Conservation (phyloP, 1,284 basidiomycete genomes). For the Ceratobasidium sp. region DNA sequence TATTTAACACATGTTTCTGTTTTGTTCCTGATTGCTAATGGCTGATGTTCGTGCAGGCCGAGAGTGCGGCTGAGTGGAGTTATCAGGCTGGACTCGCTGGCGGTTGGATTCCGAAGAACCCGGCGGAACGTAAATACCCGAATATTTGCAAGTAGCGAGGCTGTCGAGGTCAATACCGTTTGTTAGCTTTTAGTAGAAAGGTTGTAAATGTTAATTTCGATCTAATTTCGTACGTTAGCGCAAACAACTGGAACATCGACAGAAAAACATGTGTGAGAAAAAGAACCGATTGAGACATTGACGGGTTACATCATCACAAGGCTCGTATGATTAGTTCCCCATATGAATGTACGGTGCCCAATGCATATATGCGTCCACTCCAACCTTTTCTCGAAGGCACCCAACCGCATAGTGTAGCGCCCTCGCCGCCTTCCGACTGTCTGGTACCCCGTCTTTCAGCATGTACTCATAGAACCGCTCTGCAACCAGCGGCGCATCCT, state of each 20-base stretch:
- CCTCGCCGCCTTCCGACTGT: not conserved
- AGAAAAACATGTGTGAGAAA: no score
- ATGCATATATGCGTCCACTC: not conserved
- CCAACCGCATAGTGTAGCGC: constrained; percentile 16
- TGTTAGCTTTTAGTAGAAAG: no score
- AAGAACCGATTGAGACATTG: no score
- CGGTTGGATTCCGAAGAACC: constrained; percentile 83
- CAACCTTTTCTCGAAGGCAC: constrained; percentile 1
- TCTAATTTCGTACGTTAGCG: not conserved
- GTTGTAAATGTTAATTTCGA: no score
- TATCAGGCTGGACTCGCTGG: constrained; percentile 68
- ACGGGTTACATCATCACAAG: no score
- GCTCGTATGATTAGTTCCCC: no score
- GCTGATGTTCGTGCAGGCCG: constrained; percentile 57
- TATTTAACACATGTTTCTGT: constrained; percentile 34
- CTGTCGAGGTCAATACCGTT: no score
- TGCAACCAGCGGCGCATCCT: constrained; percentile 1
- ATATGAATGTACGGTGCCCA: no score
- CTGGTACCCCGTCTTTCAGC: not conserved
- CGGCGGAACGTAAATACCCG: constrained; percentile 62
- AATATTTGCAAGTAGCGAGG: constrained; percentile 60
- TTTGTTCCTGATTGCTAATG: not conserved
- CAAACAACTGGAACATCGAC: no score
- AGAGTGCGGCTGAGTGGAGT: constrained; percentile 75
- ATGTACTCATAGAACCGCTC: not conserved